Evolutionary conservation across 495 filamentous ascomycete genomes (phyloP).

Genomic region (Neurospora tetraspora): DNA sequence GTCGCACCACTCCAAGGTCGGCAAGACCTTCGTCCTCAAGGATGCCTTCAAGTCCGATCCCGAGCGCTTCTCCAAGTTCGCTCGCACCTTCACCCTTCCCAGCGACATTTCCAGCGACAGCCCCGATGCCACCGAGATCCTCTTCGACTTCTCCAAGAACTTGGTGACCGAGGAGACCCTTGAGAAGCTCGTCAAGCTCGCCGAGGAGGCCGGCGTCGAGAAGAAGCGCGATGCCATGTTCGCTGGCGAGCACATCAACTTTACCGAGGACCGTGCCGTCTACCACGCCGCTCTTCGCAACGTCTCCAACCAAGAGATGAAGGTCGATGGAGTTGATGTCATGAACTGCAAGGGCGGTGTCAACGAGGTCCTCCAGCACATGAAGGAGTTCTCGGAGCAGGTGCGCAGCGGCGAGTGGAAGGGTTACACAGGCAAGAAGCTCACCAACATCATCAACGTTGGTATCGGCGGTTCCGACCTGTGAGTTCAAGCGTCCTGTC

Average conservation of each 20-base stretch:
- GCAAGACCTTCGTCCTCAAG: slow-evolving; percentile 83
- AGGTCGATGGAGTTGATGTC: slow-evolving; percentile 90
- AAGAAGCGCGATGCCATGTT: slow-evolving; percentile 96
- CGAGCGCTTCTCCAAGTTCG: slow-evolving; percentile 81
- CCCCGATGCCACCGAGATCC: slow-evolving; percentile 51
- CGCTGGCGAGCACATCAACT: slow-evolving; percentile 95
- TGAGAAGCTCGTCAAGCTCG: slow-evolving; percentile 73
- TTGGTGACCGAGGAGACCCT: slow-evolving; percentile 90
- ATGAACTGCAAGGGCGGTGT: slow-evolving; percentile 65
- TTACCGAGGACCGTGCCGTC: slow-evolving; percentile 92
- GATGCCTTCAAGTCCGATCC: slow-evolving; percentile 86
- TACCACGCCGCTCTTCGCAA: slow-evolving; percentile 94
- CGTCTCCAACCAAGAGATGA: slow-evolving; percentile 70
- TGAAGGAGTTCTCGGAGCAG: slow-evolving; percentile 94
- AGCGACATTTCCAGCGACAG: slow-evolving; percentile 47
- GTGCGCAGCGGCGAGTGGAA: slow-evolving; percentile 95
- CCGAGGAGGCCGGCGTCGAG: slow-evolving; percentile 82
- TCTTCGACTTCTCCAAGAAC: slow-evolving; percentile 99
- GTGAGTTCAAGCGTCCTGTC: slow-evolving; percentile 41
- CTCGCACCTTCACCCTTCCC: slow-evolving; percentile 69
- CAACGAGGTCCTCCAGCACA: slow-evolving; percentile 84
- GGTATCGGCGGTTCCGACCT: slow-evolving; percentile 98
- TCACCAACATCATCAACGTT: slow-evolving; percentile 92
- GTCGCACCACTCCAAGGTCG: slow-evolving; percentile 72
- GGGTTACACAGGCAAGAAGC: slow-evolving; percentile 95